Conservation (phyloP, 1,284 basidiomycete genomes). For the Ganoderma multipileum region DNA sequence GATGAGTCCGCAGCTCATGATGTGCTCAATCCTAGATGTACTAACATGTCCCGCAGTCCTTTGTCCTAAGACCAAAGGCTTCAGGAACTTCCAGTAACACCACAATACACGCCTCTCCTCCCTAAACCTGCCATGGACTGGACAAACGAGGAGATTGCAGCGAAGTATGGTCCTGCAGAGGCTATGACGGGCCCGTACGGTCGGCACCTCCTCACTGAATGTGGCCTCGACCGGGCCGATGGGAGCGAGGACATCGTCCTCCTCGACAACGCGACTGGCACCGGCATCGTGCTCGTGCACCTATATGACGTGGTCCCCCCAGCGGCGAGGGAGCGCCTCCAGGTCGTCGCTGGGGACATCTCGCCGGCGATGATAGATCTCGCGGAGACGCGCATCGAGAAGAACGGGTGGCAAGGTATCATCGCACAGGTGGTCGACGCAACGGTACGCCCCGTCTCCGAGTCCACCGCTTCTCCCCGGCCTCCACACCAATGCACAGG, state of each 20-base stretch:
- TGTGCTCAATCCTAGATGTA: too few species aligned
- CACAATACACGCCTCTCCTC: neutral
- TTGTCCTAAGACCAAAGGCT: too few species aligned
- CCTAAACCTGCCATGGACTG: constrained; percentile 2
- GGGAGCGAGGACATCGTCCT: constrained; percentile 15
- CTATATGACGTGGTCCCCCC: constrained; percentile 12
- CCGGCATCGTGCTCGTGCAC: constrained; percentile 13
- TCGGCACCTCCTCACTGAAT: constrained; percentile 13
- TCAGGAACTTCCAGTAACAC: neutral
- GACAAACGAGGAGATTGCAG: constrained; percentile 7
- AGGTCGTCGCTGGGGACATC: constrained; percentile 17
- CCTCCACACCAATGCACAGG: neutral
- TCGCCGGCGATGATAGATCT: constrained; percentile 16
- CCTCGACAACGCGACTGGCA: constrained; percentile 23
- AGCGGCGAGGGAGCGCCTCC: constrained; percentile 5
- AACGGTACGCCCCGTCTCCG: constrained; percentile 8
- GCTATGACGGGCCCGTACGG: constrained; percentile 17
- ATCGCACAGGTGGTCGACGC: constrained; percentile 15
- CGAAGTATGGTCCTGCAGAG: constrained; percentile 7
- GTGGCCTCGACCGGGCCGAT: constrained; percentile 16
- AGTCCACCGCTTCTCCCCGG: neutral
- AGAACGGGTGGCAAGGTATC: constrained; percentile 11
- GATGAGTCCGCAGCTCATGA: too few species aligned
- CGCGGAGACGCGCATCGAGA: constrained; percentile 13
- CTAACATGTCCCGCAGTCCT: too few species aligned